A percentile compares a stretch with the other conserved stretches of the same genome.
Evolutionary conservation across 441 rosid genomes (phyloP).

Genomic region (Corymbia citriodora): DNA sequence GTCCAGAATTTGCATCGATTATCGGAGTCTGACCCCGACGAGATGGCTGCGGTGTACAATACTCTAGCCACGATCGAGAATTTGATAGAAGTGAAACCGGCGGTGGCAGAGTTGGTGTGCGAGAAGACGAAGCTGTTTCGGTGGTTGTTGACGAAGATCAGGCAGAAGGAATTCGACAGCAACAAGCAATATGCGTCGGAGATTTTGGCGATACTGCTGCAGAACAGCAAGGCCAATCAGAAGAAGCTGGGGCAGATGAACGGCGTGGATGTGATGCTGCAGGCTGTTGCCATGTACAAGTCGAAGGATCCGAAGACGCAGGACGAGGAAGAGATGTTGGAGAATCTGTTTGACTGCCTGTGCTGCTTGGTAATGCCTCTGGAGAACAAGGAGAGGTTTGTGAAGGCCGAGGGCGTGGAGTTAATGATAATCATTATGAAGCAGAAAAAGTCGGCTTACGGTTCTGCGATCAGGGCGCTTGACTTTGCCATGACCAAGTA

Average conservation of each 20-base stretch:
- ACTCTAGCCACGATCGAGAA: slow-evolving; percentile 89
- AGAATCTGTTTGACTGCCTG: slow-evolving; percentile 82
- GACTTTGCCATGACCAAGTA: slow-evolving; percentile 97
- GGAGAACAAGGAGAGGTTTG: slow-evolving; percentile 97
- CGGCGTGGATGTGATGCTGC: slow-evolving; percentile 87
- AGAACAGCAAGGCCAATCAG: slow-evolving; percentile 80
- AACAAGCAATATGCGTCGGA: slow-evolving; percentile 94
- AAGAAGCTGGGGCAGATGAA: slow-evolving; percentile 90
- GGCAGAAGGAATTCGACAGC: slow-evolving; percentile 79
- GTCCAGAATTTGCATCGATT: slow-evolving; percentile 88
- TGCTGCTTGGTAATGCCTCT: slow-evolving; percentile 95
- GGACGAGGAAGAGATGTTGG: slow-evolving; percentile 98
- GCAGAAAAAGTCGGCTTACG: slow-evolving; percentile 95
- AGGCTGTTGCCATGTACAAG: slow-evolving; percentile 94
- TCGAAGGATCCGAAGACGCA: slow-evolving; percentile 82
- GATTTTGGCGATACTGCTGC: slow-evolving; percentile 87
- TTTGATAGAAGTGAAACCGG: slow-evolving; percentile 89
- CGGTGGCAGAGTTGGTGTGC: slow-evolving; percentile 86
- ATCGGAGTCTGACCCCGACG: slow-evolving; percentile 78
- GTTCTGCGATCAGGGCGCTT: slow-evolving; percentile 86
- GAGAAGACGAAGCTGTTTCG: slow-evolving; percentile 80
- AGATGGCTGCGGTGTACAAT: slow-evolving; percentile 70
- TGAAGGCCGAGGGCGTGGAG: slow-evolving; percentile 97
- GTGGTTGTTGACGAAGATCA: slow-evolving; percentile 79
- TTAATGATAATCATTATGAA: slow-evolving; percentile 97